Evolutionary conservation across 495 filamentous ascomycete genomes (phyloP).

Genomic region (Tuber magnatum): DNA sequence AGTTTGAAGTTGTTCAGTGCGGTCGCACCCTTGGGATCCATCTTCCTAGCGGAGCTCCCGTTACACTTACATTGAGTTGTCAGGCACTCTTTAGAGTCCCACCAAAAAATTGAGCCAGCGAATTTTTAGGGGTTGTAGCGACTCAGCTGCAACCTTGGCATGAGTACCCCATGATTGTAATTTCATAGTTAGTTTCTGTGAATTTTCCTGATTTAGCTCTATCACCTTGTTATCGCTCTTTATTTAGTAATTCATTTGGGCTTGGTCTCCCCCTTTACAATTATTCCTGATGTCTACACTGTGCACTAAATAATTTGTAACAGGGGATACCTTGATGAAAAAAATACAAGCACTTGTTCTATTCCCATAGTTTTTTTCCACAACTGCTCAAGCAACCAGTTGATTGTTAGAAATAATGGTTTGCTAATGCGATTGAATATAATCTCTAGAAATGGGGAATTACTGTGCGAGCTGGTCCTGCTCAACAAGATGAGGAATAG

Average conservation of each 20-base stretch:
- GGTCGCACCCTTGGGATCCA: too few species aligned
- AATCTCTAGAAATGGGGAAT: neutral
- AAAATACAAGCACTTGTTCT: neutral
- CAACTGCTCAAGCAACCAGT: neutral
- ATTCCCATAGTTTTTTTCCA: neutral
- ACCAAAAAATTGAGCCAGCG: too few species aligned
- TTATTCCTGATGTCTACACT: too few species aligned
- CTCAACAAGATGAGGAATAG: neutral
- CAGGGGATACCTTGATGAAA: too few species aligned
- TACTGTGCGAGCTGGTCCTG: neutral
- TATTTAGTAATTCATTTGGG: neutral
- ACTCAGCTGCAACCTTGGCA: too few species aligned
- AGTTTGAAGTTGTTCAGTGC: too few species aligned
- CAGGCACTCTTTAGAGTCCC: too few species aligned
- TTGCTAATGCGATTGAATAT: neutral
- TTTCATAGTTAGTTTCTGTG: too few species aligned
- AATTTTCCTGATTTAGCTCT: neutral
- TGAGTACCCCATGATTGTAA: neutral
- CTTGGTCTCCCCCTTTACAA: neutral
- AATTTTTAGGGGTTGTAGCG: too few species aligned
- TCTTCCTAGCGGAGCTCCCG: too few species aligned
- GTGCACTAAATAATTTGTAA: too few species aligned
- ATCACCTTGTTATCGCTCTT: neutral
- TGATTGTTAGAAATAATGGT: neutral
- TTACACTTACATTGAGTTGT: too few species aligned